Base-by-base conservation (phyloP, 768 basidiomycete species). In the Lactarius sanguifluus region DNA sequence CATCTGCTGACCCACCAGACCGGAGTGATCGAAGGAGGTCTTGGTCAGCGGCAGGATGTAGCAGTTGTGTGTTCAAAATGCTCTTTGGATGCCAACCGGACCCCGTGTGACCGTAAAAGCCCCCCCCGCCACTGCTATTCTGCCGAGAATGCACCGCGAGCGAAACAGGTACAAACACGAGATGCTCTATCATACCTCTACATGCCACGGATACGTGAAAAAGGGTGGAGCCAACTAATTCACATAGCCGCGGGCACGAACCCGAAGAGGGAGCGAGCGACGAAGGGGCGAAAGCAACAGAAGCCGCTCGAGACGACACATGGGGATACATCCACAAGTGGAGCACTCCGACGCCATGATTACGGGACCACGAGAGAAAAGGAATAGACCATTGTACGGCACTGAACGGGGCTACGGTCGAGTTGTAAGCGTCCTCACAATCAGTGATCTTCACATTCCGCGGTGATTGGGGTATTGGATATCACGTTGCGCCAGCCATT, bases 401-500 rank as follows among this genome's bases (percentile, higher is more conserved):
- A 36, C n/a, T 58, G 28, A 50, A 5, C 16, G n/a, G 43, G 36
- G 20, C 61, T 58, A 45, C 41, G 65, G 38, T 62, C 18, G 60
- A 50, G 9, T 34, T 32, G 56, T 52, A 34, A 40, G 57, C 61
- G 57, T 41, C 9, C n/a, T 57, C 7, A 43, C 12, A 54, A 66
- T 58, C 50, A 62, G 23, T 25, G 56, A 62, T 62, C 65, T 23
- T 66, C n/a, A 20, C 47, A 18, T 58, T n/a, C 23, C 56, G 28
- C 9, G 52, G 54, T 25, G 54, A 54, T 57, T 58, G 41, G 32
- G 50, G 40, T n/a, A 66, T 50, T 41, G 23, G 38, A 25, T 57
- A 64, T 67, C 62, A 64, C 66, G 58, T 56, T 60, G 66, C 32
- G 47, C 52, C 47, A 2, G 16, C 16, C 34, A 50, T 40, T 36